These are phyloP conservation scores for Pichia sp. DNA, from an alignment of 1,139 yeast species.

Conservation along the genomic window DNA sequence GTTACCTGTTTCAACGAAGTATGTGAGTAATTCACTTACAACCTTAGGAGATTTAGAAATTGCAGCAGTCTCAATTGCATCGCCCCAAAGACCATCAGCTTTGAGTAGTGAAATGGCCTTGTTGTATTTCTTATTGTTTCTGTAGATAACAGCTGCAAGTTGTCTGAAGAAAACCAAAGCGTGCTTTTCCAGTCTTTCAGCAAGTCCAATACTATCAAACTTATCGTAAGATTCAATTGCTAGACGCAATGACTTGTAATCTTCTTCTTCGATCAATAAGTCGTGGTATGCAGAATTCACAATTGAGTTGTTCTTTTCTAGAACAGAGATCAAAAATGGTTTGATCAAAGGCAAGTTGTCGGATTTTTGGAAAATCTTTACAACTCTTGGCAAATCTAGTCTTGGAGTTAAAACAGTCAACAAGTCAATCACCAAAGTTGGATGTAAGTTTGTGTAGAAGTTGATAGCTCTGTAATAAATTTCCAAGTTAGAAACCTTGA, in stretches of 20 bases:
- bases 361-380: constrained; percentile 88
- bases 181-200: constrained; percentile 89
- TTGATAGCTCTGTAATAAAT: constrained; percentile 95
- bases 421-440: constrained; percentile 82
- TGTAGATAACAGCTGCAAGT: constrained; percentile 89
- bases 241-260: constrained; percentile 79
- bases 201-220: constrained; percentile 88
- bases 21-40: constrained; percentile 82
- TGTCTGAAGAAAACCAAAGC: constrained; percentile 88
- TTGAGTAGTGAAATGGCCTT: constrained; percentile 86
- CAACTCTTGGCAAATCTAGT: constrained; percentile 91
- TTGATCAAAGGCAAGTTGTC: constrained; percentile 95
- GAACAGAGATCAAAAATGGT: constrained; percentile 88
- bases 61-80: constrained; percentile 91
- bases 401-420: constrained; percentile 84
- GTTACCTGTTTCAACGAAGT: constrained; percentile 96
- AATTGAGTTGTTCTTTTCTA: constrained; percentile 83
- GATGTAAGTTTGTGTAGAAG: constrained; percentile 89
- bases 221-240: constrained; percentile 88
- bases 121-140: constrained; percentile 89
- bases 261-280: constrained; percentile 92
- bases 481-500: constrained; percentile 93
- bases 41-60: constrained; percentile 71
- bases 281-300: constrained; percentile 96
- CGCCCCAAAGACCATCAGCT: constrained; percentile 91